Base-by-base conservation (phyloP, 805 yeast genomes). In the Saccharomycopsis sp. region DNA sequence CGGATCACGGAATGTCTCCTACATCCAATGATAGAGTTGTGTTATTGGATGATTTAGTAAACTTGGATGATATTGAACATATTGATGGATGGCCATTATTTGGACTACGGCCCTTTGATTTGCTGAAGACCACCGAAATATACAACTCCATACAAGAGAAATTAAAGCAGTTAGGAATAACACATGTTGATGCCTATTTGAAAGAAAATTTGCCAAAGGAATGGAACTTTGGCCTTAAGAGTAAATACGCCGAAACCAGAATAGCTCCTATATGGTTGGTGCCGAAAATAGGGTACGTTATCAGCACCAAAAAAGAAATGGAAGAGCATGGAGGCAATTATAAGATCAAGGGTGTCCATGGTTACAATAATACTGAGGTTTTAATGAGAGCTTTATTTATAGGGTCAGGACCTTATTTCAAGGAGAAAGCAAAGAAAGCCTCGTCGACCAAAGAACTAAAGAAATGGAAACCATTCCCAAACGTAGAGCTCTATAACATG, bases 1-100 rank as follows among this genome's bases (percentile, higher is more conserved):
- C 96, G 52, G 97, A 92, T 69, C 97, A 91, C 69, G 97, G 97
- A 9, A 91, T 90, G 96, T 86, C 96, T 0, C 93, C 96, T 3
- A 87, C 96, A 1, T 79, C 89, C 0, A 80, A 84, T 62, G 81
- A 84, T 12, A 73, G 96, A 60, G 69, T 89, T 9, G 72, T 91
- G 1, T 82, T 82, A 62, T 70, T 92, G 61, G 97, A 90, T 68
- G 94, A 90, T 63, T 61, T 89, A 17, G 71, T 89, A 9, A 83
- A 83, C 65, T 61, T 79, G 61, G 65, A 69, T 1, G 74, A 76
- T 58, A 77, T 88, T 53, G 85, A 83, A 60, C 83, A 85, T 65
- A 72, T 78, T 34, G 91, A 86, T 66, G 96, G 94, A 19, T 87
- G 93, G 91, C 96, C 96, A n/a, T 72, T 89, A 57, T 84, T 78